Percentiles rank a stretch among this genome's conserved stretches.
These are phyloP conservation scores for Straminergon stramineum DNA, from an alignment of 225 moss, liverwort and hornwort genomes.

Conservation along the genomic window DNA sequence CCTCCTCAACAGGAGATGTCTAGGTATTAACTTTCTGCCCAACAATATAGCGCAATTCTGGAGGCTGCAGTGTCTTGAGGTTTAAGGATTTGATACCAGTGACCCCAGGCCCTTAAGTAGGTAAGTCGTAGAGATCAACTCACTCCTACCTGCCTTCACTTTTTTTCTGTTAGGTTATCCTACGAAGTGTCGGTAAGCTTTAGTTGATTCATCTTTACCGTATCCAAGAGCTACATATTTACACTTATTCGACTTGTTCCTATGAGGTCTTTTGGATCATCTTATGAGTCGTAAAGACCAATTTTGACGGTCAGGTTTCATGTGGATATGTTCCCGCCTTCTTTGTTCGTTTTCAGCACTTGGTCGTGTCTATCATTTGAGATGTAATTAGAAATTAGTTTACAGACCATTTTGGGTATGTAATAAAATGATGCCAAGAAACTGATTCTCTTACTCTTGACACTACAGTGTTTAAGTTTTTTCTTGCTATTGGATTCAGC, in stretches of 20 bases:
- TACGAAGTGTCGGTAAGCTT: not conserved
- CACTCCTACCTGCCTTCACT: not conserved
- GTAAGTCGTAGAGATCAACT: not conserved
- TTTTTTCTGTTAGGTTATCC: not conserved
- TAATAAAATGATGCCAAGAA: slow-evolving; percentile 1
- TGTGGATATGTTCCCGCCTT: not conserved
- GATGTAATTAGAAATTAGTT: not conserved
- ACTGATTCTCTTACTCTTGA: not conserved
- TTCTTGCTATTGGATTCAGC: not conserved
- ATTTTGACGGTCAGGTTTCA: not conserved
- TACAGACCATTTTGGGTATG: not conserved
- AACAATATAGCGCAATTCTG: not conserved
- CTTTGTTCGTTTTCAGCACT: not conserved
- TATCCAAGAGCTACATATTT: not conserved
- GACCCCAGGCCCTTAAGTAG: not conserved
- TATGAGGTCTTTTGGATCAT: not conserved
- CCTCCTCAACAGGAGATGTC: slow-evolving; percentile 66
- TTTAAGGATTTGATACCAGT: not conserved
- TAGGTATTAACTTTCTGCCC: slow-evolving; percentile 8
- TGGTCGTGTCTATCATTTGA: not conserved
- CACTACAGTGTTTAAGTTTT: not conserved
- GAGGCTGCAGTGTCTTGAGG: not conserved
- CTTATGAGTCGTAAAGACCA: not conserved
- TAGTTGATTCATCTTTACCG: not conserved
- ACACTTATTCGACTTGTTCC: not conserved